A percentile compares a stretch with the other conserved stretches of the same genome.
Conservation (phyloP, 2,329 filamentous ascomycete genomes). For the Colletotrichum shisoi region DNA sequence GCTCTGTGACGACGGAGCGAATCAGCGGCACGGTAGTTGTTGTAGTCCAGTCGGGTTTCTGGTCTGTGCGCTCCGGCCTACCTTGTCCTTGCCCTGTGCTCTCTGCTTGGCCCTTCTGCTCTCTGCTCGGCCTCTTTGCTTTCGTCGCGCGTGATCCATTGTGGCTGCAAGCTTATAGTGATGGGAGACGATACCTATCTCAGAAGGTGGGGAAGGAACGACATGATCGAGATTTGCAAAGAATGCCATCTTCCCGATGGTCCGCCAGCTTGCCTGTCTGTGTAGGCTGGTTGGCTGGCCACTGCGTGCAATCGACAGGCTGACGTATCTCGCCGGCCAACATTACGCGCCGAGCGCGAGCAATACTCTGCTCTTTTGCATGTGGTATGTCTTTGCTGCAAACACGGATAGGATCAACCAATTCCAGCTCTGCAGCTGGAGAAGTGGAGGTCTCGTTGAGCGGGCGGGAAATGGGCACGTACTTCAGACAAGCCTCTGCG, state of each 20-base stretch:
- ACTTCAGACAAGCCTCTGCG: conserved; percentile 14
- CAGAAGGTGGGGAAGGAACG: conserved; percentile 15
- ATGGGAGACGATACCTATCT: conserved; percentile 13
- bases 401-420: conserved; percentile 9
- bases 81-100: background rate
- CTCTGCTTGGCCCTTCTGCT: conserved; percentile 8
- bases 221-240: conserved; percentile 36
- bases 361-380: conserved; percentile 15
- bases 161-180: conserved; percentile 28
- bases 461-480: conserved; percentile 2
- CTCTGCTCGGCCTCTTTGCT: conserved; percentile 13
- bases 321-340: conserved; percentile 31
- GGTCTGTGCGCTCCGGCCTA: conserved; percentile 14
- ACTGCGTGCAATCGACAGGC: conserved; percentile 28
- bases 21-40: conserved; percentile 3
- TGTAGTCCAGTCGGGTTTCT: conserved; percentile 5
- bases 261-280: background rate
- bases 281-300: conserved; percentile 31
- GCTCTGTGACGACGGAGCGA: conserved; percentile 15
- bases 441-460: background rate
- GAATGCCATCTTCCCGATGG: conserved; percentile 34
- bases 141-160: conserved; percentile 18
- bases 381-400: conserved; percentile 33
- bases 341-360: conserved; percentile 29
- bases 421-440: conserved; percentile 1